Evolutionary conservation across 2,329 filamentous ascomycete species (phyloP).

Genomic region (Drechslerella dactyloides): DNA sequence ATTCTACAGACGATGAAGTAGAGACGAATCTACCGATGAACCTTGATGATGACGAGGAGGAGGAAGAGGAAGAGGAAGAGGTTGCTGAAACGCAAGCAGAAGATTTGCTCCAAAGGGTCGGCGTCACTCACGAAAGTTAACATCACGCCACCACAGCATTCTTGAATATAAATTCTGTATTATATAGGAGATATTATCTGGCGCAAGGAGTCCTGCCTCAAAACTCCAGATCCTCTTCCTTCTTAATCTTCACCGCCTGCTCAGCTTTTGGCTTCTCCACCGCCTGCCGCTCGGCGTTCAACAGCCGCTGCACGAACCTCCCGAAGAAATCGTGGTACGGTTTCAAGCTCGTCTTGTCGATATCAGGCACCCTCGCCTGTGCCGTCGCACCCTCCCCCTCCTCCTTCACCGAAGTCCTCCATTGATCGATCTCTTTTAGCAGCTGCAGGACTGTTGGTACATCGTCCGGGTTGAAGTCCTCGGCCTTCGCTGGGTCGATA

Average conservation of each 20-base stretch:
- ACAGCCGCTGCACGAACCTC: slow-evolving; percentile 68
- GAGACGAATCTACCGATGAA: neutral
- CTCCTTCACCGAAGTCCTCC: slow-evolving; percentile 63
- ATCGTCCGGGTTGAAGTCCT: slow-evolving; percentile 81
- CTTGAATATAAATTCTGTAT: neutral
- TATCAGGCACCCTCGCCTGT: slow-evolving; percentile 71
- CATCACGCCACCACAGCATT: neutral
- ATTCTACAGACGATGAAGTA: slow-evolving; percentile 1
- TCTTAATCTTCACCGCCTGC: slow-evolving; percentile 10
- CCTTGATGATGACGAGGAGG: slow-evolving; percentile 12
- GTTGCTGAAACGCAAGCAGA: neutral
- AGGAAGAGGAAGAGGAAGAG: neutral
- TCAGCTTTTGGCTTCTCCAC: slow-evolving; percentile 18
- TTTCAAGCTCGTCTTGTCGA: slow-evolving; percentile 95
- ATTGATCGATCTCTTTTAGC: slow-evolving; percentile 83
- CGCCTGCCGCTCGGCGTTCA: slow-evolving; percentile 21
- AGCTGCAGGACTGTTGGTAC: slow-evolving; percentile 90
- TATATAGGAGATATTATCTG: neutral
- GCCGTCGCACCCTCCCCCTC: slow-evolving; percentile 57
- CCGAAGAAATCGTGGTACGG: slow-evolving; percentile 91
- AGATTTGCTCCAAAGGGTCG: neutral
- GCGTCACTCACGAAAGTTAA: neutral
- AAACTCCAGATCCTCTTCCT: slow-evolving; percentile 22
- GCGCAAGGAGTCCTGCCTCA: slow-evolving; percentile 8
- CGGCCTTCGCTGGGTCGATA: slow-evolving; percentile 76